Evolutionary conservation across 2,329 filamentous ascomycete species (phyloP).

Genomic region (Dothistroma septosporum): DNA sequence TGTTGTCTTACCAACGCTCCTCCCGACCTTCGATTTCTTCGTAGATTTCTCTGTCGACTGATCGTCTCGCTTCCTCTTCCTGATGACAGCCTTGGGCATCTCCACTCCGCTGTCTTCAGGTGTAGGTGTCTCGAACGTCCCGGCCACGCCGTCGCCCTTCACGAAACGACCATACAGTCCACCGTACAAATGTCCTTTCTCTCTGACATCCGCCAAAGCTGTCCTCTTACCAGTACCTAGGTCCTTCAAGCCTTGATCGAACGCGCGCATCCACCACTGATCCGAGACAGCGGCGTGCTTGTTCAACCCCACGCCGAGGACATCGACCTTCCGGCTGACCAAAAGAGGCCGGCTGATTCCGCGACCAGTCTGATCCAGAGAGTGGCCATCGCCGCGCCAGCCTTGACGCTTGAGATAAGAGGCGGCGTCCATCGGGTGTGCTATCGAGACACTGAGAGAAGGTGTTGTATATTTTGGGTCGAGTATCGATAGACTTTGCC

Average conservation of each 20-base stretch:
- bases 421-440: conserved; percentile 69
- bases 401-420: conserved; percentile 80
- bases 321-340: conserved; percentile 76
- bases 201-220: conserved; percentile 44
- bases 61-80: conserved; percentile 16
- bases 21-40: conserved; percentile 6
- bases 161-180: conserved; percentile 82
- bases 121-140: conserved; percentile 53
- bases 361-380: conserved; percentile 72
- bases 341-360: conserved; percentile 81
- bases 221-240: conserved; percentile 61
- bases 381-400: conserved; percentile 85
- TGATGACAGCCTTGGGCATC: conserved; percentile 4
- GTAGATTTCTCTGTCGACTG: neutral
- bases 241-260: conserved; percentile 82
- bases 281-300: conserved; percentile 61
- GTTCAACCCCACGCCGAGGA: conserved; percentile 75
- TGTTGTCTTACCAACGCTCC: neutral
- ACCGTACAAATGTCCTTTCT: conserved; percentile 47
- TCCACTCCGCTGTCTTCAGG: conserved; percentile 6
- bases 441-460: neutral
- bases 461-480: neutral
- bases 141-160: conserved; percentile 69
- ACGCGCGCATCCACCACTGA: conserved; percentile 96
- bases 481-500: neutral